Evolutionary conservation across 257 asterid species (phyloP), one percentile per base, ranked within the genome.

Genomic region (Craterostigma plantagineum): DNA sequence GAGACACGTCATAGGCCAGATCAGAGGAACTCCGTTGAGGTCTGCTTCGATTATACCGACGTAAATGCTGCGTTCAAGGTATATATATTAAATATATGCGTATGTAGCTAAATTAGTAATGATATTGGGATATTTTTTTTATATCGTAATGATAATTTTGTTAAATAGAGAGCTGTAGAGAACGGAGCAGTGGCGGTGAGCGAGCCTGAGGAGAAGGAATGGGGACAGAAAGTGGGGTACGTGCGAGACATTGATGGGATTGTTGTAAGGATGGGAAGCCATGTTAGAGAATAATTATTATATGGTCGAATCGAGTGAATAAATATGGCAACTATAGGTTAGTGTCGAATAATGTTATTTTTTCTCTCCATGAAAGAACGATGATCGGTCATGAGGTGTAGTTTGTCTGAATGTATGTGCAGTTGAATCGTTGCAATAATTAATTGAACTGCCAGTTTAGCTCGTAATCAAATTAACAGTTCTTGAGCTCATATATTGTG

Each of bases 191-290:
- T 27, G 66, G 56, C 68, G 27, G 95, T 86, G 60, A 69, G 76
- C 16, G 51, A 68, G 57, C 92, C 92, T 27, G 85, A 73, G 64
- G 75, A 69, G 4, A 87, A 68, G 57, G 78, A 70, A 43, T 81
- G 93, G 97, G 95, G 93, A 8, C 97, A 87, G 58, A 87, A 58
- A 64, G 97, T 81, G 11, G 97, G 93, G 6, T 87, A 87, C 37
- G 95, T 87, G 9, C 49, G 71, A 48, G 97, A 87, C 45, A 51
- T 72, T 0, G 93, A 86, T 14, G 93, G 92, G 9, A 71, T 65
- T 45, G 64, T 76, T 14, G 77, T 81, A 30, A 69, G 90, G 56
- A 34, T 87, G 51, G 92, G 92, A 39, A 69, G 78, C 60, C 70
- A 67, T 42, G 82, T 81, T 9, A 37, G 63, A 0, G 30, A 23